Evolutionary conservation across 1,284 basidiomycete genomes (phyloP), one percentile per base, ranked within the genome.

Genomic region (Irpex rosettiformis): DNA sequence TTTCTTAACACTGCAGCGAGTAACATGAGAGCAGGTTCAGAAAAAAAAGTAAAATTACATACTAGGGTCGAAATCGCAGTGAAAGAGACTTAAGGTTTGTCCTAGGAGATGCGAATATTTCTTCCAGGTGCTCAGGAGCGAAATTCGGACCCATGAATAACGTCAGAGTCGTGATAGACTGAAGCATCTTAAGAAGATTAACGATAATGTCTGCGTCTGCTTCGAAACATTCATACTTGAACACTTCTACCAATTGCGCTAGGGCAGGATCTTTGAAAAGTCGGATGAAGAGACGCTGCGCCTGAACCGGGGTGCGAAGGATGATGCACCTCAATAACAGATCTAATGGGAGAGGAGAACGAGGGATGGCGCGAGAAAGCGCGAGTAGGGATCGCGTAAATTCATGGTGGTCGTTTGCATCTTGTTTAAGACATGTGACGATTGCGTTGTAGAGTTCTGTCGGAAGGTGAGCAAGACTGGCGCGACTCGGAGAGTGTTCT

Each of bases 1-100:
- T 64, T 73, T 78, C 64, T 84, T 76, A 3, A 90, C 85, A 59
- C 88, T 89, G 64, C 1, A 58, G 5, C 4, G 29, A 28, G 27
- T 42, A 13, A 16, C 18, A 21, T 16, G 16, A 21, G 25, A 47
- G 42, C 40, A 10, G 45, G 22, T 21, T 22, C 30, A 55, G 45
- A 52, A 21, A 18, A 48, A 33, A 49, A 49, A 43, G 52, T 25
- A 52, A 7, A 28, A 27, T 29, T n/a, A 70, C 83, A 71, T 68
- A 89, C 88, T 89, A 90, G 11, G 88, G 88, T 54, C 82, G 77
- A 67, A 91, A 89, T 62, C 84, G 73, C 54, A 90, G 64, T 0
- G 79, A 78, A 8, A 90, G 68, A 61, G 73, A 73, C 30, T 67
- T 61, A 61, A 90, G 60, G 0, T 63, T 30, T 54, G 66, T 59